These are phyloP conservation scores for Senecio squalidus DNA, from an alignment of 140 eudicot genomes.

Conservation along the genomic window DNA sequence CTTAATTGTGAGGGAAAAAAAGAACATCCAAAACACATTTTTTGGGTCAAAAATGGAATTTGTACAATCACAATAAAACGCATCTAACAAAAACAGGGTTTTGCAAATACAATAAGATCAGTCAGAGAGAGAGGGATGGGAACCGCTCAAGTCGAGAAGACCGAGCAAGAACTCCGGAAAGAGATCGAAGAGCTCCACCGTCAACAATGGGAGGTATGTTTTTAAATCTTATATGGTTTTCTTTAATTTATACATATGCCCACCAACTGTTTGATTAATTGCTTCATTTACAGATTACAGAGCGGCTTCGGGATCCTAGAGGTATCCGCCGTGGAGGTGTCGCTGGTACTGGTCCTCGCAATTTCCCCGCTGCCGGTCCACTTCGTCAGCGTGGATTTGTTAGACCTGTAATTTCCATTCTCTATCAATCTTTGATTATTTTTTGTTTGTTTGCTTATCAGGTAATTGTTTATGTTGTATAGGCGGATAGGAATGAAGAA, in stretches of 20 bases:
- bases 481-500: slow-evolving; percentile 83
- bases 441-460: slow-evolving; percentile 4
- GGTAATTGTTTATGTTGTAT: slow-evolving; percentile 7
- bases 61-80: not conserved
- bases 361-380: too few relatives aligned
- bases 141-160: slow-evolving; percentile 68
- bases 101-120: slow-evolving; percentile 24
- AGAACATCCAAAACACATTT: too few relatives aligned
- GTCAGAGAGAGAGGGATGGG: slow-evolving; percentile 34
- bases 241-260: slow-evolving; percentile 6
- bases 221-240: not conserved
- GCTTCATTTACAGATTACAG: slow-evolving; percentile 52
- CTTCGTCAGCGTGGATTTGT: slow-evolving; percentile 79
- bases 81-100: slow-evolving; percentile 25
- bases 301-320: slow-evolving; percentile 90
- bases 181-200: slow-evolving; percentile 91
- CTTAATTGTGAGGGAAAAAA: too few relatives aligned
- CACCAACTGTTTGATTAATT: slow-evolving; percentile 24
- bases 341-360: slow-evolving; percentile 39
- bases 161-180: slow-evolving; percentile 83
- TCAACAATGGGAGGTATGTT: slow-evolving; percentile 77
- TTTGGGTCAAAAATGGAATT: too few relatives aligned
- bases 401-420: slow-evolving; percentile 52
- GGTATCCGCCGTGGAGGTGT: slow-evolving; percentile 98
- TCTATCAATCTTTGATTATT: not conserved